Base-by-base conservation (phyloP, 805 yeast species). In the Barnettozyma wickerhamii region DNA sequence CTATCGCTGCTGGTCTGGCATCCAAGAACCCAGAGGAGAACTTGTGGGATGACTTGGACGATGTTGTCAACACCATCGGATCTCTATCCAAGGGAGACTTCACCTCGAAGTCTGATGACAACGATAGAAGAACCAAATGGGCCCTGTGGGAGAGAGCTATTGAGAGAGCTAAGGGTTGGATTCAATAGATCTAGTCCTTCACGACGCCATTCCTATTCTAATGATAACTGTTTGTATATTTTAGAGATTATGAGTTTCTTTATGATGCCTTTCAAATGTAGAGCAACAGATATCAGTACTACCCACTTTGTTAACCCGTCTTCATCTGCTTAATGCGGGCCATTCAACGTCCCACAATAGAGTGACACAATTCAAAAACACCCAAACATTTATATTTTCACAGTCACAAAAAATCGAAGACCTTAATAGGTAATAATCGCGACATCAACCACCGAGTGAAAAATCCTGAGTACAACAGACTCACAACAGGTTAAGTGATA, bases 1-100 rank as follows among this genome's bases (percentile, higher is more conserved):
- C 97, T 5, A 84, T 91, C 50, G 96, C 96, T 21, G 95, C 98
- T 3, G 96, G 96, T 10, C 67, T 89, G 54, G 78, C 69, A 6
- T 53, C 56, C 38, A 54, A 64, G 41, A 67, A 76, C 13, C 66
- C 78, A 12, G 63, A 68, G 19, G 77, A 79, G 17, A 74, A 85
- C 42, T 62, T 88, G 35, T 90, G 96, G 96, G 71, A 71, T 42
- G 76, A 79, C 50, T 66, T 89, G 47, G 81, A 75, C 38, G 96
- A 89, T 45, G 84, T 85, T 33, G 68, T 63, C 44, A 62, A 57
- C 6, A 56, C 62, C 34, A 59, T 77, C 38, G 58, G 62, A 35
- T 65, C 66, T 35, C 58, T 53, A 31, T 51, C 58, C 40, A 51
- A 51, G 23, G 64, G 61, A 39, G 59, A 60, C 33, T 68, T 66